Conservation (phyloP, 306 rosid genomes). For the Lithocarpus polystachyus region DNA sequence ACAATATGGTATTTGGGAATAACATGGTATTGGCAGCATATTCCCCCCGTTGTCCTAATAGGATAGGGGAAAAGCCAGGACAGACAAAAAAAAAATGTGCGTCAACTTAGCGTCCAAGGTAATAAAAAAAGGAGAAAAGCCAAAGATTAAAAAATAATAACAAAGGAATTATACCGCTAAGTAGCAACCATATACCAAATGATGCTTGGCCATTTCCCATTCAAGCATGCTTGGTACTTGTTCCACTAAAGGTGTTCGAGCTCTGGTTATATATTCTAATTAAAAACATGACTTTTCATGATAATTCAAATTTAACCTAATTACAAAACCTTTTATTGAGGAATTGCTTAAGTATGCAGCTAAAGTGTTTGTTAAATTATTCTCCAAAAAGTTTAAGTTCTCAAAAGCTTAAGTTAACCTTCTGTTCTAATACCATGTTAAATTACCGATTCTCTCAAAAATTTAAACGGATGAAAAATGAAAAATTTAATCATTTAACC, state of each 20-base stretch:
- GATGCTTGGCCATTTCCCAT: constrained; percentile 26
- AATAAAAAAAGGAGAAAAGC: neutral
- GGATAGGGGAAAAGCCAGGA: neutral
- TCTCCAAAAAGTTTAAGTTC: too few relatives aligned
- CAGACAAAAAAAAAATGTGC: constrained; percentile 22
- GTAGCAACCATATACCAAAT: constrained; percentile 6
- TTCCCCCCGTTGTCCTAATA: neutral
- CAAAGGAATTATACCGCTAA: constrained; percentile 19
- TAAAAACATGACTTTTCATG: neutral
- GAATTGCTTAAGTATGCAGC: too few relatives aligned
- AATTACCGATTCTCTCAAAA: fast-evolving
- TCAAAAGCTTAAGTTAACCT: too few relatives aligned
- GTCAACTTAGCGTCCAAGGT: constrained; percentile 33
- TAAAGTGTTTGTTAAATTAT: too few relatives aligned
- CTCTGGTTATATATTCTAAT: neutral
- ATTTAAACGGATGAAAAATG: too few relatives aligned
- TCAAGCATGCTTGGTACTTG: constrained; percentile 18
- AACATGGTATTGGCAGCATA: neutral
- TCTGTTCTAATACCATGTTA: too few relatives aligned
- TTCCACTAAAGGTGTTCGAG: neutral
- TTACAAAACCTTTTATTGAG: neutral
- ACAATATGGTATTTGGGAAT: neutral
- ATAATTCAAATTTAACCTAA: neutral
- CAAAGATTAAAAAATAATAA: neutral
- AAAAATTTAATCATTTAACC: too few relatives aligned